Evolutionary conservation across 495 filamentous ascomycete species (phyloP).

Genomic region (Daldinia bambusicola): DNA sequence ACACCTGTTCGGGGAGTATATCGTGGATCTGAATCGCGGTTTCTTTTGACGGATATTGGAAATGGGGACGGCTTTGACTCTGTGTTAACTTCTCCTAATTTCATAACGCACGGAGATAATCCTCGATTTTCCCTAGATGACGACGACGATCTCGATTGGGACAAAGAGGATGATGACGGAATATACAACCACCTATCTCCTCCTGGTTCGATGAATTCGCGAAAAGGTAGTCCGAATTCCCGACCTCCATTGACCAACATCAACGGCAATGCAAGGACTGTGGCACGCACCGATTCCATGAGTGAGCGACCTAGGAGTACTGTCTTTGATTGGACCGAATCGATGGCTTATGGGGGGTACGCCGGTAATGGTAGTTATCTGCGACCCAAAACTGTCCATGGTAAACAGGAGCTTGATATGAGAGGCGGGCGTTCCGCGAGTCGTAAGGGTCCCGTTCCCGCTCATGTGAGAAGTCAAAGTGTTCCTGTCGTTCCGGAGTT

Average conservation of each 20-base stretch:
- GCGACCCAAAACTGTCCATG: constrained; percentile 89
- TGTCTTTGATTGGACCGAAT: constrained; percentile 90
- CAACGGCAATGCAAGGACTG: constrained; percentile 52
- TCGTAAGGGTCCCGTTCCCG: constrained; percentile 77
- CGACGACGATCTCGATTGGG: constrained; percentile 70
- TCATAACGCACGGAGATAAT: constrained; percentile 53
- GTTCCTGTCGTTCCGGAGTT: constrained; percentile 85
- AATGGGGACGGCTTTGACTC: constrained; percentile 25
- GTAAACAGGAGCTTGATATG: constrained; percentile 78
- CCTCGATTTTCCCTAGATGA: constrained; percentile 65
- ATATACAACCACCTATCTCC: constrained; percentile 64
- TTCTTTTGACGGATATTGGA: constrained; percentile 32
- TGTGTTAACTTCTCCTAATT: constrained; percentile 28
- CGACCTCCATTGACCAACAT: constrained; percentile 55
- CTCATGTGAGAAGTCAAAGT: constrained; percentile 93
- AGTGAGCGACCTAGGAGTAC: constrained; percentile 66
- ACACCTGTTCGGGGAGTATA: constrained; percentile 63
- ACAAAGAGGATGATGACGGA: constrained; percentile 63
- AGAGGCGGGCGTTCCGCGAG: constrained; percentile 78
- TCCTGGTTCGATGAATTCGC: constrained; percentile 60
- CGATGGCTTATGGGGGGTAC: constrained; percentile 64
- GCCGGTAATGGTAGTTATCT: constrained; percentile 65
- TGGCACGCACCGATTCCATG: constrained; percentile 48
- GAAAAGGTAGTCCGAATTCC: constrained; percentile 57
- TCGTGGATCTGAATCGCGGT: constrained; percentile 36